Percentiles rank a stretch among this genome's conserved stretches.
Evolutionary conservation across 78 protist species (phyloP).

Genomic region (Pelomyxa schiedti): DNA sequence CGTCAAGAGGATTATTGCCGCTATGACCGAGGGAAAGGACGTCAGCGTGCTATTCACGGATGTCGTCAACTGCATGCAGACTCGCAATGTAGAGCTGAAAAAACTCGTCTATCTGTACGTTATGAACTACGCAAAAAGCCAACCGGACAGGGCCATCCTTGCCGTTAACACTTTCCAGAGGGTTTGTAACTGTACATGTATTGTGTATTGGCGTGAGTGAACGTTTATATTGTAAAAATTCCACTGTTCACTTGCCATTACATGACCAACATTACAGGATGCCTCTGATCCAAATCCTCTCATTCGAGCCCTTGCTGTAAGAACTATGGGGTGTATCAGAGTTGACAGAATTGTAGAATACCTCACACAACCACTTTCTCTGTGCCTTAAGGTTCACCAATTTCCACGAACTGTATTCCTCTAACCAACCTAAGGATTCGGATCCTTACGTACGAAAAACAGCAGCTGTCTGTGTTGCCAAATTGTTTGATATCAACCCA

Average conservation of each 20-base stretch:
- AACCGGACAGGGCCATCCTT: constrained; percentile 95
- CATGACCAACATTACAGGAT: constrained; percentile 50
- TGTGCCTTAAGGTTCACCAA: constrained; percentile 55
- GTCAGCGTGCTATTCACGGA: constrained; percentile 77
- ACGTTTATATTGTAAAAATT: background rate
- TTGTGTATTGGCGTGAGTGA: background rate
- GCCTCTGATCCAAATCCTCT: constrained; percentile 86
- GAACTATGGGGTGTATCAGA: constrained; percentile 99
- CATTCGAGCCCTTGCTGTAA: constrained; percentile 95
- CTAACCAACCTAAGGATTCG: no score
- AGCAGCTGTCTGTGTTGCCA: constrained; percentile 96
- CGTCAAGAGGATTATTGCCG: constrained; percentile 95
- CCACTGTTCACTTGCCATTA: no score
- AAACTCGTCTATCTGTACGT: constrained; percentile 97
- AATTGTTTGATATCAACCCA: constrained; percentile 87
- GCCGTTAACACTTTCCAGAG: constrained; percentile 94
- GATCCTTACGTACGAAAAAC: constrained; percentile 98
- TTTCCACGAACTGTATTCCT: no score
- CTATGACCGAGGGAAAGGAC: constrained; percentile 99
- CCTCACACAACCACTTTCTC: constrained; percentile 82
- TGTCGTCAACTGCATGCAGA: constrained; percentile 87
- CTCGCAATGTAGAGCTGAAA: constrained; percentile 88
- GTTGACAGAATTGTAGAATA: constrained; percentile 87
- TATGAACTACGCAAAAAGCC: constrained; percentile 93
- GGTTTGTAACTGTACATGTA: constrained; percentile 18